phyloP scores from a whole-genome alignment of 225 moss, liverwort and hornwort genomes.

The Pseudoscleropodium purum region DNA sequence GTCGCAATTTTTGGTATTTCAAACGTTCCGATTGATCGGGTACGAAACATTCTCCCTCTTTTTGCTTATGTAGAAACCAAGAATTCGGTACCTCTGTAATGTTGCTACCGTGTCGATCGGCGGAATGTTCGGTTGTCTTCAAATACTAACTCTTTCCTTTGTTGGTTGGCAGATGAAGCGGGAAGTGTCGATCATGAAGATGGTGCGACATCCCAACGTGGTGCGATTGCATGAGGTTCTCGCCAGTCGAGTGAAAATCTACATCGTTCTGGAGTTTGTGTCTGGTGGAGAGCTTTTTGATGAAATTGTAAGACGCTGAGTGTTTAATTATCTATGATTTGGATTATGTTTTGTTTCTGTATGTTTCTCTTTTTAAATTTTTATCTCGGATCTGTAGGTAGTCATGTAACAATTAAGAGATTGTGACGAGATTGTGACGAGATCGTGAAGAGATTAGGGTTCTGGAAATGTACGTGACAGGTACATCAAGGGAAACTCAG shows the following conservation, averaged over 20 bases:
- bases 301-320: constrained; percentile 70
- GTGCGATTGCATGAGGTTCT: constrained; percentile 88
- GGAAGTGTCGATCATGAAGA: constrained; percentile 89
- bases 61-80: neutral
- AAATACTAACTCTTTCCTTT: neutral
- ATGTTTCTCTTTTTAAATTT: neutral
- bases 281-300: constrained; percentile 87
- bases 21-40: neutral
- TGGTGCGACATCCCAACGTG: constrained; percentile 79
- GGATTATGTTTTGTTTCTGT: neutral
- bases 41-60: neutral
- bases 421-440: neutral
- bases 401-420: neutral
- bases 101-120: neutral
- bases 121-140: neutral
- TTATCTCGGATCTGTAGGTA: neutral
- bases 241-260: constrained; percentile 73
- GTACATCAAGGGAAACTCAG: constrained; percentile 80
- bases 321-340: neutral
- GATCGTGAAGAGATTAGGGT: neutral
- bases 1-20: neutral
- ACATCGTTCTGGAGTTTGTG: constrained; percentile 91
- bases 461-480: constrained; percentile 17
- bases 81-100: neutral
- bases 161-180: constrained; percentile 52